Conservation (phyloP, 352 stramenopile species). For the Phytophthora tentaculata region DNA sequence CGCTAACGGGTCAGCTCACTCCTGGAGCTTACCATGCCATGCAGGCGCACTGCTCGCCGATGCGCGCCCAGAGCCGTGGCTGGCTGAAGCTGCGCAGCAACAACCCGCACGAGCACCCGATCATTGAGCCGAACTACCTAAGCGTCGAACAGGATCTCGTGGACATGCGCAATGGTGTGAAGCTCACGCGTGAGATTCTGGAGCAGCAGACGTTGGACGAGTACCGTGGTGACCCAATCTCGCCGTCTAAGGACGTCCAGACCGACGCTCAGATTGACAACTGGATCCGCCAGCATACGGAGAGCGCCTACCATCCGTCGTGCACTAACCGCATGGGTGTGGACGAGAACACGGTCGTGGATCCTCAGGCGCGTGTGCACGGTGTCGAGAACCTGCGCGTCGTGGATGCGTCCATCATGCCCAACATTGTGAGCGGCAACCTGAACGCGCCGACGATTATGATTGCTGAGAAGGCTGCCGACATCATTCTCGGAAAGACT, state of each 20-base stretch:
- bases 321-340: slow-evolving; percentile 91
- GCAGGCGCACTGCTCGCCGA: slow-evolving; percentile 88
- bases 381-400: slow-evolving; percentile 90
- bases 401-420: slow-evolving; percentile 94
- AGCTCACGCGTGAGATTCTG: slow-evolving; percentile 88
- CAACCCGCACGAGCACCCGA: slow-evolving; percentile 76
- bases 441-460: slow-evolving; percentile 95
- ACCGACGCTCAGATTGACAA: slow-evolving; percentile 82
- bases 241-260: slow-evolving; percentile 64
- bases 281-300: slow-evolving; percentile 83
- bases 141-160: slow-evolving; percentile 77
- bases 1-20: slow-evolving; percentile 51
- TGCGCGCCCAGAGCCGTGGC: slow-evolving; percentile 87
- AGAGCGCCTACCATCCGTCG: slow-evolving; percentile 91
- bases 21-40: slow-evolving; percentile 70
- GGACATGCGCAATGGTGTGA: slow-evolving; percentile 80
- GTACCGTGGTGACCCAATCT: slow-evolving; percentile 83
- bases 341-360: slow-evolving; percentile 88
- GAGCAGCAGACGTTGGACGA: slow-evolving; percentile 88
- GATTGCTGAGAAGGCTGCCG: slow-evolving; percentile 93
- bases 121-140: slow-evolving; percentile 92
- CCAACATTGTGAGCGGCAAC: slow-evolving; percentile 95
- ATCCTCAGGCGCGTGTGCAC: slow-evolving; percentile 86
- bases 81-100: slow-evolving; percentile 81
- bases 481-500: slow-evolving; percentile 89